These are phyloP conservation scores for Didymosphaeria variabile DNA, from an alignment of 2,329 filamentous ascomycete species.

Conservation along the genomic window DNA sequence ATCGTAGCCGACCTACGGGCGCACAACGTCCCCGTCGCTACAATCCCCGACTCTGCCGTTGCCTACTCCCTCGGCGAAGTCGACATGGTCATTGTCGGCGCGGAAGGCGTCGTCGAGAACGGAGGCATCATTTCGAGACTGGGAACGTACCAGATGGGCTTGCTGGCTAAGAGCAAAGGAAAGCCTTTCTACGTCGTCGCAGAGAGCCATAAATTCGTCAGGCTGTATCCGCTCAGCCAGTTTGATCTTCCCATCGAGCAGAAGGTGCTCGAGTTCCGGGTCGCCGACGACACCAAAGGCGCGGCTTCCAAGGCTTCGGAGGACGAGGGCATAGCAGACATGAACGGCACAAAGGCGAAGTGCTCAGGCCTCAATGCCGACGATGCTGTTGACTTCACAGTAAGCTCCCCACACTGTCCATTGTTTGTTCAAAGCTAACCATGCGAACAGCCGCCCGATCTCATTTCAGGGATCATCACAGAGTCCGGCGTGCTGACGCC, in stretches of 20 bases:
- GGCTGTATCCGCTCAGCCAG: slow-evolving; percentile 83
- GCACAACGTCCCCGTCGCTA: slow-evolving; percentile 82
- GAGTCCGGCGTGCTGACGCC: slow-evolving; percentile 77
- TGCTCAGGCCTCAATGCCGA: slow-evolving; percentile 40
- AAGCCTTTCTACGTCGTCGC: slow-evolving; percentile 90
- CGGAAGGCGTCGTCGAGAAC: slow-evolving; percentile 91
- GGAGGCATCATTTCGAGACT: slow-evolving; percentile 90
- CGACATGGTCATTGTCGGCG: slow-evolving; percentile 71
- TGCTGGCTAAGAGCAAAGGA: slow-evolving; percentile 76
- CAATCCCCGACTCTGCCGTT: slow-evolving; percentile 77
- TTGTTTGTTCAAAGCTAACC: slow-evolving; percentile 12
- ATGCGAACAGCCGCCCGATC: slow-evolving; percentile 65
- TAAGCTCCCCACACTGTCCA: slow-evolving; percentile 46
- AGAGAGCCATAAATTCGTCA: slow-evolving; percentile 96
- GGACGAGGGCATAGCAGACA: slow-evolving; percentile 50
- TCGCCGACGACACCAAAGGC: slow-evolving; percentile 52
- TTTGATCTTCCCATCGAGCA: slow-evolving; percentile 83
- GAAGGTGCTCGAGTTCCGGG: slow-evolving; percentile 76
- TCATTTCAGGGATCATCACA: slow-evolving; percentile 78
- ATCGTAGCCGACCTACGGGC: slow-evolving; percentile 76
- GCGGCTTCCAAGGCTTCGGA: slow-evolving; percentile 53
- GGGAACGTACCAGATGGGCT: slow-evolving; percentile 85
- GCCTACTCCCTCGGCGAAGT: slow-evolving; percentile 82
- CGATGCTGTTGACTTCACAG: slow-evolving; percentile 75
- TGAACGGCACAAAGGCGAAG: slow-evolving; percentile 31